Percentiles rank a stretch among this genome's conserved stretches.
phyloP scores from a whole-genome alignment of 164 flowering plant genomes.

The Dillenia turbinata region DNA sequence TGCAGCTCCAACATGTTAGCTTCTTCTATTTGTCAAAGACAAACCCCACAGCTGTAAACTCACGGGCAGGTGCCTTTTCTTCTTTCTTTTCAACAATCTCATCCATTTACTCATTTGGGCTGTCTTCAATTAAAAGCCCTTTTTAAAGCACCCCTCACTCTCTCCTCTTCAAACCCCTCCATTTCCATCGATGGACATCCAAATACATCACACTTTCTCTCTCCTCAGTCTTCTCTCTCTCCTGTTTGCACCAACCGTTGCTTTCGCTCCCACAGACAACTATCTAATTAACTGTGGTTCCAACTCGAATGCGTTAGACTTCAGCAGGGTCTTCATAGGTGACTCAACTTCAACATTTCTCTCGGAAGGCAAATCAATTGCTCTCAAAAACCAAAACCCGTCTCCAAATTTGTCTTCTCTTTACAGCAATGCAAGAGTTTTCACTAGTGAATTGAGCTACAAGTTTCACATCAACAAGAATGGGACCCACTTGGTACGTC shows the following conservation, averaged over 20 bases:
- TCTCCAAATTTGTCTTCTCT: constrained; percentile 28
- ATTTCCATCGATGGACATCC: constrained; percentile 18
- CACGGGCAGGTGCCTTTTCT: not conserved
- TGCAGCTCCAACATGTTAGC: too few species aligned
- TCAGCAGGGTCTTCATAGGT: constrained; percentile 27
- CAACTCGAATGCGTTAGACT: constrained; percentile 16
- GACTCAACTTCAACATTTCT: constrained; percentile 32
- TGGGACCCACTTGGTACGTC: constrained; percentile 57
- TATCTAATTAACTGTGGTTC: constrained; percentile 51
- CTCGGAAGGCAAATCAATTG: constrained; percentile 24
- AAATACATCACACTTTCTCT: constrained; percentile 11
- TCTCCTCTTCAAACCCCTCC: constrained; percentile 1
- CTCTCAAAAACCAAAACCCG: constrained; percentile 33
- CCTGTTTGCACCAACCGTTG: not conserved
- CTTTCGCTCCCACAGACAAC: constrained; percentile 38
- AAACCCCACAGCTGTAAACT: not conserved
- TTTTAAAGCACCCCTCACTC: not conserved
- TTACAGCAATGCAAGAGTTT: constrained; percentile 55
- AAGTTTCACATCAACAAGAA: constrained; percentile 27
- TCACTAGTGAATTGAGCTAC: constrained; percentile 37
- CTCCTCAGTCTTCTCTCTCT: constrained; percentile 16
- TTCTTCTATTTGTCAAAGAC: too few species aligned
- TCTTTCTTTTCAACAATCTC: not conserved
- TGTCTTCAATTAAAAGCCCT: not conserved
- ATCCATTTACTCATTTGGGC: not conserved